phyloP scores from a whole-genome alignment of 495 filamentous ascomycete species.

The Aspergillus affinis region DNA sequence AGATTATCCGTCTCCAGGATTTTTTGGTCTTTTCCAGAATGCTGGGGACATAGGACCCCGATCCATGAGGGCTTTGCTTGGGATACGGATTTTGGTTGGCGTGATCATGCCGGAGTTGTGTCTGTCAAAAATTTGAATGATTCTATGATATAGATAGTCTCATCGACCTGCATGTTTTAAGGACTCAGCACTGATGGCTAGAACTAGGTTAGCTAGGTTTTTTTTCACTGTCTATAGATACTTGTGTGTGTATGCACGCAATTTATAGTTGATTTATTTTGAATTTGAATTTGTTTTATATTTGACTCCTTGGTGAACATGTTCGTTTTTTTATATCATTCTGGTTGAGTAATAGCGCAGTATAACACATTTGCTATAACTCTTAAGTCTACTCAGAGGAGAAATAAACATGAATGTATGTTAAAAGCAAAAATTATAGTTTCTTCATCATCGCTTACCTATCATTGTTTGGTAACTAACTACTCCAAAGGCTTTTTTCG shows the following conservation, averaged over 20 bases:
- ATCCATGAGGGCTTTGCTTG: conserved; percentile 7
- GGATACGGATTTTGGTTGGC: conserved; percentile 17
- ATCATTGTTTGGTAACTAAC: no score
- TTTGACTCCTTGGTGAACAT: not conserved
- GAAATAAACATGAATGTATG: no score
- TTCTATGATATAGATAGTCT: conserved; percentile 19
- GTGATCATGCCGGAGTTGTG: conserved; percentile 21
- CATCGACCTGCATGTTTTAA: conserved; percentile 9
- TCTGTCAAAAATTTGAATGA: conserved; percentile 15
- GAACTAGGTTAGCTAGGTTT: conserved; percentile 49
- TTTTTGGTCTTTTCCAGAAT: conserved; percentile 7
- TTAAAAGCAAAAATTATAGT: no score
- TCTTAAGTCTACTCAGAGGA: no score
- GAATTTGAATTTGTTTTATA: not conserved
- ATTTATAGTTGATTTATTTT: not conserved
- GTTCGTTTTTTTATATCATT: no score
- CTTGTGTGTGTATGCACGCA: not conserved
- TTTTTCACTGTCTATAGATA: conserved; percentile 33
- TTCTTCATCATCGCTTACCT: no score
- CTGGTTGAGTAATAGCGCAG: no score
- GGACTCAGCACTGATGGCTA: conserved; percentile 12
- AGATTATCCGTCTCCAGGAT: conserved; percentile 5
- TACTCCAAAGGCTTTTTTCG: no score
- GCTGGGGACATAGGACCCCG: conserved; percentile 11
- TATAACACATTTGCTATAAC: no score